Base-by-base conservation (phyloP, 116 monocot species). In the Papilionanthe hybrid region DNA sequence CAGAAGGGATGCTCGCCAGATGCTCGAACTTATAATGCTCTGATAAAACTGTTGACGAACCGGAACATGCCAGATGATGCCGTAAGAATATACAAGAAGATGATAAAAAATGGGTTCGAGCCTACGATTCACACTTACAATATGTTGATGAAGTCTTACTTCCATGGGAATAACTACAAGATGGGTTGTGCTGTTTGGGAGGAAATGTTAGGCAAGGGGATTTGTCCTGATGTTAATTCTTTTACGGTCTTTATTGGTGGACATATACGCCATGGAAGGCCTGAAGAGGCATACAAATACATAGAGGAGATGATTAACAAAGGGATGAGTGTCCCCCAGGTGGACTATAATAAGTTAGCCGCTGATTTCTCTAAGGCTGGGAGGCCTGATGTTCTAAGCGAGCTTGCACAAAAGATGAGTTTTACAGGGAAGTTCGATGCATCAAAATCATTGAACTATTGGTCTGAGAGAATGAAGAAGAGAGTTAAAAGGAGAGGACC, bases 161-260 rank as follows among this genome's bases (percentile, higher is more conserved):
- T 97, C 82, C 84, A 79, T 30, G 80, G 75, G 1, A 89, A 84
- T 22, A 85, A 92, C 42, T 88, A 84, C 78, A 87, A 88, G 48
- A 92, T 91, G 94, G 97, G 91, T 2, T 86, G 89, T 79, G 82
- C 75, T 5, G 81, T 91, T 77, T 97, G 97, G 97, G 86, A 91
- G 43, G 97, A 97, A 85, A 97, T 97, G 94, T 41, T 55, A 8
- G 76, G 78, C 81, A 92, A 85, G 82, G 97, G 97, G 17, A 82
- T 92, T 57, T 97, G 94, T 78, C 94, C 94, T 1, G 91, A 97
- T 90, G 89, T 87, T 20, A 97, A 97, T 79, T 94, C 97, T n/a
- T 94, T 91, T 42, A 92, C 91, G 0, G 87, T 94, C 20, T 87
- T 87, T 48, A 92, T 97, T 67, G 91, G 89, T 18, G 97, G 94